Evolutionary conservation across 345 rosid species (phyloP), one percentile per base, ranked within the genome.

Genomic region (Salix suchowensis): DNA sequence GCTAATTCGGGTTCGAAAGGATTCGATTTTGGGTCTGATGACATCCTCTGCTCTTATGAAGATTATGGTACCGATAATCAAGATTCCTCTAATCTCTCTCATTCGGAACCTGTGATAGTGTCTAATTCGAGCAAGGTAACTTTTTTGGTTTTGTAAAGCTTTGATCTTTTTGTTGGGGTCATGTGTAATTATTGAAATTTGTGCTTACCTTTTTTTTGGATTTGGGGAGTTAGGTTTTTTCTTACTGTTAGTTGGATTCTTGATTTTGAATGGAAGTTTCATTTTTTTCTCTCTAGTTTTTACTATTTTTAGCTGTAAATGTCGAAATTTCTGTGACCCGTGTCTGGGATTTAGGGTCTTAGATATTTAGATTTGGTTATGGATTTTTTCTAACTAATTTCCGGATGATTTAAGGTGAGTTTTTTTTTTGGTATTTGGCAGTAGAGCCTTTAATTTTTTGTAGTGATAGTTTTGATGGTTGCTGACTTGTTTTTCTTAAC

Each of bases 41-140:
- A 96, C 73, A 96, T 96, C 78, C 99, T 96, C 80, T 94, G 97
- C 90, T 91, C 99, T 7, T 96, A 96, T 80, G 96, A 96, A 52
- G 98, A 92, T 77, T 92, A 80, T 84, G 81, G 82, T 68, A 42
- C 44, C 71, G 88, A 86, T n/a, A 89, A 87, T 78, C 94, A 90
- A 84, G 98, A 96, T 70, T 79, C 94, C 1, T 70, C 96, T 61
- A 92, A 91, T 60, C 98, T 92, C 15, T 58, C 72, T 75, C 90
- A 81, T 78, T 86, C 92, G 71, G 98, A 96, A 79, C 84, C 93
- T 67, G 85, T 81, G 4, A 77, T 71, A 65, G 84, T 65, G 28
- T 72, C 88, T 79, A 83, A 80, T 81, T 84, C 87, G 30, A 39
- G 66, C 73, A 87, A 87, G 91, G 90, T 86, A 76, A 2, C 37